phyloP scores from a whole-genome alignment of 2,329 filamentous ascomycete genomes.

The Calonectria henricotiae region DNA sequence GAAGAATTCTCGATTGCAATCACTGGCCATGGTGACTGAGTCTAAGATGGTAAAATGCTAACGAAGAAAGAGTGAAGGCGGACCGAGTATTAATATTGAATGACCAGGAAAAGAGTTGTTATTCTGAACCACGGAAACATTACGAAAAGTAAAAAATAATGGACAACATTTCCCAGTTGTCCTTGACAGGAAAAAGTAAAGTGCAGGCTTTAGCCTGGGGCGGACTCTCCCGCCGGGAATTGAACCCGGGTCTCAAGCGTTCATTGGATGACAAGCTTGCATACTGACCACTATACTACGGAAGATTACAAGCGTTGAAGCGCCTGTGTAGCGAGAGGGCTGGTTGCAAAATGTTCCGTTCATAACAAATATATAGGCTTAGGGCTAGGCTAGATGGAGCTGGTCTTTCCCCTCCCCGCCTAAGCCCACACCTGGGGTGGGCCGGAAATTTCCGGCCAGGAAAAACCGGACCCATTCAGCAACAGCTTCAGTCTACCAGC shows the following conservation, averaged over 20 bases:
- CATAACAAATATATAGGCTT: neutral
- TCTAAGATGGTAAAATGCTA: too few relatives aligned
- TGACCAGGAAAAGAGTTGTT: too few relatives aligned
- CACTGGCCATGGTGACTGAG: neutral
- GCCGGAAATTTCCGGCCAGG: slow-evolving; percentile 45
- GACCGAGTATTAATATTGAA: too few relatives aligned
- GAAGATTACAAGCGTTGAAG: slow-evolving; percentile 18
- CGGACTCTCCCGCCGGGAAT: slow-evolving; percentile 34
- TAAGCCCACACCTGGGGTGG: slow-evolving; percentile 35
- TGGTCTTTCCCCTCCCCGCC: neutral
- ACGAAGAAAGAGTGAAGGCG: too few relatives aligned
- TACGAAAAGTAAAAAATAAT: too few relatives aligned
- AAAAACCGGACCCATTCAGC: slow-evolving; percentile 50
- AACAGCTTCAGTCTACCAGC: slow-evolving; percentile 51
- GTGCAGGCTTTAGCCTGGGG: slow-evolving; percentile 14
- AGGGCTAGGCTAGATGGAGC: slow-evolving; percentile 20
- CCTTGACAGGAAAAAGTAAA: neutral
- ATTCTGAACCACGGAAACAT: too few relatives aligned
- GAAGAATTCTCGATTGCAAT: slow-evolving; percentile 19
- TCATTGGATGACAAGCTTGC: slow-evolving; percentile 27
- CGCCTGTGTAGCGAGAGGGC: slow-evolving; percentile 23
- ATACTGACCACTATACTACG: slow-evolving; percentile 36
- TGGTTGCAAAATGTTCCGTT: neutral
- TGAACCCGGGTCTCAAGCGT: slow-evolving; percentile 35
- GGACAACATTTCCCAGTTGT: too few relatives aligned